Conservation (phyloP, 352 stramenopile genomes). For the Globisporangium polare region DNA sequence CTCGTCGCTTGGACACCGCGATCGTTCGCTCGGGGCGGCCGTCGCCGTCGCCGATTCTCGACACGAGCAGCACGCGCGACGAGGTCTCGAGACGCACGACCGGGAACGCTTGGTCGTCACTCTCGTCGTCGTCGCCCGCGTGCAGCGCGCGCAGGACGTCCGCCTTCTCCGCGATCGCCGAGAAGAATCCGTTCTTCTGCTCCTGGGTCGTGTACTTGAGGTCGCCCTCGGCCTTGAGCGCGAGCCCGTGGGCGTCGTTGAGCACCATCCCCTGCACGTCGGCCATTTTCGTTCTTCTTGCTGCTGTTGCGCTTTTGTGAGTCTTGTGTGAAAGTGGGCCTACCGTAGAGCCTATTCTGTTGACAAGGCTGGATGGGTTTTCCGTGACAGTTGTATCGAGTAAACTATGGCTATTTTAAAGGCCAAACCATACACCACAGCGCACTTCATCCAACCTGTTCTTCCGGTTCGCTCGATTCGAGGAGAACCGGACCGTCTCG, state of each 20-base stretch:
- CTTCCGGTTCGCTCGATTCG: background rate
- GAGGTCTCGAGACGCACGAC: slow-evolving; percentile 53
- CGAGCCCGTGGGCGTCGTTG: slow-evolving; percentile 72
- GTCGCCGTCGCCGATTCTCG: slow-evolving; percentile 40
- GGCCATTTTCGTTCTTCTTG: slow-evolving; percentile 21
- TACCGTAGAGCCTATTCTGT: background rate
- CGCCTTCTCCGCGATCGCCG: slow-evolving; percentile 63
- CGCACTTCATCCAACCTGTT: background rate
- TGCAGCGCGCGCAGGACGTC: slow-evolving; percentile 42
- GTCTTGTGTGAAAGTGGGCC: background rate
- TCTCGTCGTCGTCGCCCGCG: slow-evolving; percentile 23
- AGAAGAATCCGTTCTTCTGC: slow-evolving; percentile 72
- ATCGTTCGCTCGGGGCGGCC: slow-evolving; percentile 45
- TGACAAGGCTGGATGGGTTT: background rate
- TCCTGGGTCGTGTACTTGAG: slow-evolving; percentile 42
- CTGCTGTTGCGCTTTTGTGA: background rate
- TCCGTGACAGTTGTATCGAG: too few species aligned
- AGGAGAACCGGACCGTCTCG: background rate
- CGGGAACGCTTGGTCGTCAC: slow-evolving; percentile 30
- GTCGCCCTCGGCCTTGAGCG: slow-evolving; percentile 63
- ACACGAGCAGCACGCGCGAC: slow-evolving; percentile 50
- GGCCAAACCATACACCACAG: background rate
- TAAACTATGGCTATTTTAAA: background rate
- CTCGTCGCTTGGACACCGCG: slow-evolving; percentile 50
- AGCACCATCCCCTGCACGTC: slow-evolving; percentile 62